Base-by-base conservation (phyloP, 2,329 filamentous ascomycete species). In the Periconia digitata region DNA sequence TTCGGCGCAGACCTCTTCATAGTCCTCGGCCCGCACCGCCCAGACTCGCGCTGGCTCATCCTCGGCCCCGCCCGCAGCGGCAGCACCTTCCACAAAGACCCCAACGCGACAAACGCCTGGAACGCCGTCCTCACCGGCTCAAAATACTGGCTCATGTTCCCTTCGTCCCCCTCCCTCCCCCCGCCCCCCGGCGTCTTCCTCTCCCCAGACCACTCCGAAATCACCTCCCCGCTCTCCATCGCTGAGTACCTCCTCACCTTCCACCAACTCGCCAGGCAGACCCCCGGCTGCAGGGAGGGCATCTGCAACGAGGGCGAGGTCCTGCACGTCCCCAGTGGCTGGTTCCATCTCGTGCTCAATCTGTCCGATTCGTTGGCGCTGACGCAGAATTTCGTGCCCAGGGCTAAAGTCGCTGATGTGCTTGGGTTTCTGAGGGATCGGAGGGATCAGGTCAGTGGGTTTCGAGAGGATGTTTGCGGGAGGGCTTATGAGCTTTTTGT, bases 131-230 rank as follows among this genome's bases (percentile, higher is more conserved):
- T 97, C 22, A 84, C 87, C 50, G 94, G 92, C 5, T 84, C 86
- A 27, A 97, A 97, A 67, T 97, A 97, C 77, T 97, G 94, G 92
- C 92, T 97, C 70, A 95, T 97, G 90, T 97, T 97, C 65, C 91
- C 90, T 0, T 87, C 89, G 0, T 84, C 84, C 0, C 69, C 76
- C 1, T 74, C 74, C 16, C 67, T 79, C 6, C 82, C 85, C 0
- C 79, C 85, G 3, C 91, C 94, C 6, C 92, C 92, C 0, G 92
- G 92, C 3, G 92, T 97, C 32, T 95, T 87, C 60, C 89, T 96
- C 36, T 95, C 89, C 4, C 80, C 85, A 34, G 94, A 97, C 66
- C 87, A 90, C 66, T 92, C 89, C 65, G 92, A 97, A 72, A 92
- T 97, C 43, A 97, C 92, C 0, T 91, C 87, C 44, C 94, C 92